Base-by-base conservation (phyloP, 2,329 filamentous ascomycete genomes). In the Apiospora kogelbergensis region DNA sequence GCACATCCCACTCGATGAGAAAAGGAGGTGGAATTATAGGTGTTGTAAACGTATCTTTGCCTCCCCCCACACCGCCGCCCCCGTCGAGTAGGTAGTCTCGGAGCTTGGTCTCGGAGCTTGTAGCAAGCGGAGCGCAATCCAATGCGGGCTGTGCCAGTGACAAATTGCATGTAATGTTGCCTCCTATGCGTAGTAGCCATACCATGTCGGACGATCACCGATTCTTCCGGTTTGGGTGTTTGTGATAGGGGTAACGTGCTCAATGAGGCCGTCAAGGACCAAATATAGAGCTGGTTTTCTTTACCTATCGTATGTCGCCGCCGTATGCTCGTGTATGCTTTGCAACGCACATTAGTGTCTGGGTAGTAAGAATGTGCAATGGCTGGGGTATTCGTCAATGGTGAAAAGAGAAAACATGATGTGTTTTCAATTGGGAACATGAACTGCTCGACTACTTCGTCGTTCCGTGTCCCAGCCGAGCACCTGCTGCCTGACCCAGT, bases 401-500 rank as follows among this genome's bases (percentile, higher is more conserved):
- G 11, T n/a, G 48, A 15, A 33, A 57, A 57, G 13, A 20, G 17
- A 30, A 22, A 9, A 42, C 13, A 42, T 20, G 13, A 9, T 9
- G 7, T 26, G 6, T 20, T 20, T 33, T 33, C 6, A 33, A 3
- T 20, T 9, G 15, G 7, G 13, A 42, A 42, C 26, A 20, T 30
- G 48, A 11, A 11, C 40, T n/a, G 48, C 48, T 1, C 26, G 26
- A 9, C 48, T 33, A 9, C 48, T 33, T 9, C 26, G 26, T 63
- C 65, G 68, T 6, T 68, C 67, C 5, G 71, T 68, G 24, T 75
- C 71, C 75, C 75, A 75, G 0, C 73, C 74, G 24, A 73, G 60
- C 11, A 73, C 72, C 67, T 74, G 73, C 6, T 66, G 71, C 63
- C 70, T 69, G 48, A 73, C 68, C 75, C 75, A 77, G 13, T 76